Conservation (phyloP, 495 filamentous ascomycete genomes). For the Bathelium albidoporum region DNA sequence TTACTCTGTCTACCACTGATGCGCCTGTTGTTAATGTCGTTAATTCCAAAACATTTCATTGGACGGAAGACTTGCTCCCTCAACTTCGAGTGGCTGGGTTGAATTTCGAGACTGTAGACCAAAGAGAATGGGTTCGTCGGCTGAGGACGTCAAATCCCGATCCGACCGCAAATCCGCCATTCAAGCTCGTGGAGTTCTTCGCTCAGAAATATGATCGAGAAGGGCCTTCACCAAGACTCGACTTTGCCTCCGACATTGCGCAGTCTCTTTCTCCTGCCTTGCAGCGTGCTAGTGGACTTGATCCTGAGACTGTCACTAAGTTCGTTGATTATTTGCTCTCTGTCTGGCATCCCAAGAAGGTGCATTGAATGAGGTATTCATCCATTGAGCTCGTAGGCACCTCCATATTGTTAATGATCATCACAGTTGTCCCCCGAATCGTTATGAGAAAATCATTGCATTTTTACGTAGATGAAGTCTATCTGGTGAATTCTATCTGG, state of each 20-base stretch:
- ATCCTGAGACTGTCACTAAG: background rate
- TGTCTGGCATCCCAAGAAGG: background rate
- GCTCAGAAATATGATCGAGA: slow-evolving; percentile 16
- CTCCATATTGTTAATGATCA: too few relatives aligned
- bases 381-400: too few relatives aligned
- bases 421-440: too few relatives aligned
- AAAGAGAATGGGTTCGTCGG: slow-evolving; percentile 40
- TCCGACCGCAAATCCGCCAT: slow-evolving; percentile 46
- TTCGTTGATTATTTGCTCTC: background rate
- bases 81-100: slow-evolving; percentile 36
- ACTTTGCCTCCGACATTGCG: background rate
- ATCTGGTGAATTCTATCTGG: too few relatives aligned
- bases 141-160: slow-evolving; percentile 35
- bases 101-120: slow-evolving; percentile 37
- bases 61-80: slow-evolving; percentile 40
- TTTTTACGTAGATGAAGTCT: too few relatives aligned
- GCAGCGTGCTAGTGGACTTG: background rate
- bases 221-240: background rate
- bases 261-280: background rate
- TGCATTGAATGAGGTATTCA: background rate
- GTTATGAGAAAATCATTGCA: too few relatives aligned
- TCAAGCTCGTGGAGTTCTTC: slow-evolving; percentile 51
- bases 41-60: slow-evolving; percentile 42
- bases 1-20: slow-evolving; percentile 22
- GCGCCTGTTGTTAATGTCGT: slow-evolving; percentile 42